Percentiles rank a stretch among this genome's conserved stretches.
phyloP scores from a whole-genome alignment of 2,329 filamentous ascomycete species.

The Apiospora kogelbergensis region DNA sequence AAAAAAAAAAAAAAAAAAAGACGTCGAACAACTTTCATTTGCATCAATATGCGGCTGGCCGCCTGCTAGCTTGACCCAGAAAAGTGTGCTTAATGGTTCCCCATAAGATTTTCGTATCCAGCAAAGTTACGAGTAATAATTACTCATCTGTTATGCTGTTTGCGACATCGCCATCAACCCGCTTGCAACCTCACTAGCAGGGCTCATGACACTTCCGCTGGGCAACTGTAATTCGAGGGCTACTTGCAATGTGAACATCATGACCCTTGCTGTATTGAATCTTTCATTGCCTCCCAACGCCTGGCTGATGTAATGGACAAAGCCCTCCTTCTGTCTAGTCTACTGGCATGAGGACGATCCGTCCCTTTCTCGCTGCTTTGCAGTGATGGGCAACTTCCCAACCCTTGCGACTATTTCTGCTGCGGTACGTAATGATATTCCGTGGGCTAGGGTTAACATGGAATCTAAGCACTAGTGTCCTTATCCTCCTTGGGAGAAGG shows the following conservation, averaged over 20 bases:
- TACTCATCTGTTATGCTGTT: background rate
- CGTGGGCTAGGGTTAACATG: background rate
- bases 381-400: background rate
- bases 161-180: background rate
- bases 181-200: background rate
- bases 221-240: background rate
- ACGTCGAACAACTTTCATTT: background rate
- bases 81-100: background rate
- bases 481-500: conserved; percentile 11
- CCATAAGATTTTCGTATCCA: background rate
- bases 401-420: conserved; percentile 2
- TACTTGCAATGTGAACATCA: background rate
- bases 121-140: background rate
- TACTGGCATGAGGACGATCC: background rate
- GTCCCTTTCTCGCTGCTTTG: background rate
- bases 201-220: background rate
- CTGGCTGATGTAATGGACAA: conserved; percentile 11
- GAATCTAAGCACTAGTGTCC: background rate
- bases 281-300: conserved; percentile 12
- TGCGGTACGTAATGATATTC: background rate
- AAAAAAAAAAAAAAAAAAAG: no score
- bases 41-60: background rate
- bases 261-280: background rate
- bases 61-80: background rate
- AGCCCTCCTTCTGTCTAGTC: background rate